A percentile compares a stretch with the other conserved stretches of the same genome.
Conservation (phyloP, 2,329 filamentous ascomycete species). For the Volutella citrinella region DNA sequence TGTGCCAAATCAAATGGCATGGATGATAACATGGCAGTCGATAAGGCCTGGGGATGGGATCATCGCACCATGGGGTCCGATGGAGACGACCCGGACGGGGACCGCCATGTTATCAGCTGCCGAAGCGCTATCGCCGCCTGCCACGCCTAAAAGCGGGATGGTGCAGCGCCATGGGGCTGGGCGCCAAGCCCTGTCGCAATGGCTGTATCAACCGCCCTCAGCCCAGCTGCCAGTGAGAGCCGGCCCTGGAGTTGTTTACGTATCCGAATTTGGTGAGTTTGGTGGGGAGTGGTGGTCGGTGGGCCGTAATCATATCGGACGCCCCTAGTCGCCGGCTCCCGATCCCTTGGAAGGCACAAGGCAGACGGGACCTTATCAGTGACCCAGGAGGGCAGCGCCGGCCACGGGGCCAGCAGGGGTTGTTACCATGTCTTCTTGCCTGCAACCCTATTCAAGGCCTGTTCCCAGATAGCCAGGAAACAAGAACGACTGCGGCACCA, state of each 20-base stretch:
- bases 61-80: slow-evolving; percentile 6
- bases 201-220: slow-evolving; percentile 10
- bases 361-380: slow-evolving; percentile 13
- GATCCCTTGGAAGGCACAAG: too few relatives aligned
- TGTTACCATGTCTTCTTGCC: too few relatives aligned
- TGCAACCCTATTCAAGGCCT: too few relatives aligned
- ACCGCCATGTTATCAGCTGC: slow-evolving; percentile 17
- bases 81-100: background rate
- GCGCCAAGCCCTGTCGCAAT: slow-evolving; percentile 17
- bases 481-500: too few relatives aligned
- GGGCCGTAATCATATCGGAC: slow-evolving; percentile 2
- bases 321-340: too few relatives aligned
- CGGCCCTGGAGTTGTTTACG: slow-evolving; percentile 27
- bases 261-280: slow-evolving; percentile 35
- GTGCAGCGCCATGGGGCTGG: slow-evolving; percentile 10
- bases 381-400: slow-evolving; percentile 8
- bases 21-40: too few relatives aligned
- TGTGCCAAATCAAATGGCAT: too few relatives aligned
- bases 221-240: slow-evolving; percentile 20
- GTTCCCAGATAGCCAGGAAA: too few relatives aligned
- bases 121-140: slow-evolving; percentile 6
- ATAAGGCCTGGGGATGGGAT: slow-evolving; percentile 6
- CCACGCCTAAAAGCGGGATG: slow-evolving; percentile 18
- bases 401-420: too few relatives aligned
- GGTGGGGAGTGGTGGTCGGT: slow-evolving; percentile 3